Evolutionary conservation across 2,329 filamentous ascomycete genomes (phyloP).

Genomic region (Botrytis fragariae): DNA sequence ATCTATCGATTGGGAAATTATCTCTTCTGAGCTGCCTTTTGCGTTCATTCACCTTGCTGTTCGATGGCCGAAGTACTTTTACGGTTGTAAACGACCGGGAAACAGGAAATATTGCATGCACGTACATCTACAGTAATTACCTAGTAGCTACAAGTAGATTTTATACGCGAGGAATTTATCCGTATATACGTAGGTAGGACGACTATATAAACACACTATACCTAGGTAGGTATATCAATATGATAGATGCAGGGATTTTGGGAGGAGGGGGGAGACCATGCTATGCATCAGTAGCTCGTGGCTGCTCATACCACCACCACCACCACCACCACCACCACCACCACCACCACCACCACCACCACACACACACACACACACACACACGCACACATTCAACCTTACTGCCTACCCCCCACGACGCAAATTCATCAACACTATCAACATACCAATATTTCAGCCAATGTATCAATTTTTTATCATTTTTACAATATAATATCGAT

Average conservation of each 20-base stretch:
- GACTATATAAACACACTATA: background rate
- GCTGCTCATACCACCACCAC: background rate
- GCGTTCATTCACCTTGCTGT: background rate
- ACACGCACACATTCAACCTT: background rate
- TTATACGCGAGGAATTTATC: background rate
- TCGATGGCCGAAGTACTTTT: background rate
- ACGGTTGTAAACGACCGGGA: background rate
- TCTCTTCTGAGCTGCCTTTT: background rate
- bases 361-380: background rate
- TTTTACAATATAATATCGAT: background rate
- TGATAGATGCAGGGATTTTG: background rate
- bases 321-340: no score
- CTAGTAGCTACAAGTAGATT: background rate
- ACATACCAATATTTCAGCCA: background rate
- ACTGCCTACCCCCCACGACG: background rate
- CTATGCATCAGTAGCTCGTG: constrained; percentile 7
- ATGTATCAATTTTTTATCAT: background rate
- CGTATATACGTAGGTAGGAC: background rate
- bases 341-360: background rate
- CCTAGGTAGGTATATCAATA: background rate
- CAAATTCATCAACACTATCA: background rate
- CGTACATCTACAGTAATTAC: background rate
- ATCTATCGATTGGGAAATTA: background rate
- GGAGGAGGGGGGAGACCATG: background rate
- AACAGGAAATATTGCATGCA: background rate